These are phyloP conservation scores for Colletotrichum navitas DNA, from an alignment of 2,329 filamentous ascomycete genomes.

Conservation along the genomic window DNA sequence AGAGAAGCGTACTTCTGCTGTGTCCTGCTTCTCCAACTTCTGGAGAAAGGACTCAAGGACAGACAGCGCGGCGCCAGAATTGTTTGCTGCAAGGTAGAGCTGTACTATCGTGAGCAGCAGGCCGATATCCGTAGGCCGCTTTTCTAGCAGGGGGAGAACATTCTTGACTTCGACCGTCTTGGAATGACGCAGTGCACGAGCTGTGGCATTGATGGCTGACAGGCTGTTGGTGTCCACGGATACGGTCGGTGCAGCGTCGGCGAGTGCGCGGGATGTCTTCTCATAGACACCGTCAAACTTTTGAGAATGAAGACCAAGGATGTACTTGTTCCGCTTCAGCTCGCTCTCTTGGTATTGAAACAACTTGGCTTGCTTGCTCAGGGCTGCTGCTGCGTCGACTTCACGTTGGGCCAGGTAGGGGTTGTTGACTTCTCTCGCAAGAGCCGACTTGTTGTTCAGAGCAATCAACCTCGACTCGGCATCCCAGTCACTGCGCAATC, in stretches of 20 bases:
- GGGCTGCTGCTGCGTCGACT: constrained; percentile 65
- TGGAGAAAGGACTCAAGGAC: constrained; percentile 82
- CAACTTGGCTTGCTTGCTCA: constrained; percentile 71
- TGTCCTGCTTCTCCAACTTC: constrained; percentile 72
- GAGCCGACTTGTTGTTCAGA: constrained; percentile 70
- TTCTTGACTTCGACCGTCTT: constrained; percentile 76
- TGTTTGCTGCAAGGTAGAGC: constrained; percentile 79
- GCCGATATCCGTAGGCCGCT: constrained; percentile 83
- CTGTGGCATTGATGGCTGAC: constrained; percentile 75
- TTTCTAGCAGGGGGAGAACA: constrained; percentile 77
- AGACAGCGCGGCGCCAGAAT: constrained; percentile 79
- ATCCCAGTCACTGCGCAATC: constrained; percentile 69
- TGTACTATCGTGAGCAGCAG: constrained; percentile 84
- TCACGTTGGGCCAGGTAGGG: constrained; percentile 76
- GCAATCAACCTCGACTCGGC: constrained; percentile 74
- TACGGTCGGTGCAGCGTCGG: constrained; percentile 46
- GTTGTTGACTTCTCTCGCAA: constrained; percentile 64
- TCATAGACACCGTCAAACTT: constrained; percentile 74
- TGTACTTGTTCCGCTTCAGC: constrained; percentile 72
- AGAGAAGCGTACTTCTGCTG: constrained; percentile 80
- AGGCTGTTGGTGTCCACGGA: constrained; percentile 55
- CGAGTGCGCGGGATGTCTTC: constrained; percentile 60
- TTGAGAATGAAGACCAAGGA: constrained; percentile 73
- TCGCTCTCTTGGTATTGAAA: constrained; percentile 75
- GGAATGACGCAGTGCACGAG: constrained; percentile 59